Percentiles rank a stretch among this genome's conserved stretches.
Conservation (phyloP, 2,329 filamentous ascomycete species). For the Lasiodiplodia theobromae region DNA sequence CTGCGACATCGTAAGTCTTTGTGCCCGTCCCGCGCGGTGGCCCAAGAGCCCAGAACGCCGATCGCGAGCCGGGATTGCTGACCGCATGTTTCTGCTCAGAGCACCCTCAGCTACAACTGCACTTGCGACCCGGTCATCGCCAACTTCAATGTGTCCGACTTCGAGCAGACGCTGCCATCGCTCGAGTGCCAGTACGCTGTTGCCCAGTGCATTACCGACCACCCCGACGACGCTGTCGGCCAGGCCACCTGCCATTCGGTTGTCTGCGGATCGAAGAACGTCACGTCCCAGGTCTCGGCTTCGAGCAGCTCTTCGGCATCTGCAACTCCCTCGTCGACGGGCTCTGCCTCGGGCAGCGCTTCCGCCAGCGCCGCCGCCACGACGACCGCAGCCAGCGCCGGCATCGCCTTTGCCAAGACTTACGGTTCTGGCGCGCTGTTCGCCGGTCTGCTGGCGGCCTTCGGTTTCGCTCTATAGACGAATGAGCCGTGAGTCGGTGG, state of each 20-base stretch:
- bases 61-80: constrained; percentile 33
- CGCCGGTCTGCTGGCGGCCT: constrained; percentile 61
- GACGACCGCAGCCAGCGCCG: constrained; percentile 49
- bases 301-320: constrained; percentile 36
- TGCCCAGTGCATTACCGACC: constrained; percentile 54
- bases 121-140: constrained; percentile 62
- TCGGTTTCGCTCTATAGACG: constrained; percentile 64
- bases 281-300: constrained; percentile 34
- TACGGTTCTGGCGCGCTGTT: constrained; percentile 61
- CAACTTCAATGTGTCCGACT: constrained; percentile 62
- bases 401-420: constrained; percentile 55
- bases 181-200: constrained; percentile 30
- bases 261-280: constrained; percentile 57
- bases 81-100: constrained; percentile 45
- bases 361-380: constrained; percentile 38
- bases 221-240: constrained; percentile 53
- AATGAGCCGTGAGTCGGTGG: background rate
- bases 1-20: constrained; percentile 63
- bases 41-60: background rate
- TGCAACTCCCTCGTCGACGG: constrained; percentile 32
- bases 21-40: background rate
- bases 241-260: constrained; percentile 56
- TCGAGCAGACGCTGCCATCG: constrained; percentile 63
- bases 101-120: constrained; percentile 62
- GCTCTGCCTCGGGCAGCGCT: constrained; percentile 16